Percentiles rank a stretch among this genome's conserved stretches.
These are phyloP conservation scores for Pelargonium fulgidum DNA, from an alignment of 441 rosid genomes.

Conservation along the genomic window DNA sequence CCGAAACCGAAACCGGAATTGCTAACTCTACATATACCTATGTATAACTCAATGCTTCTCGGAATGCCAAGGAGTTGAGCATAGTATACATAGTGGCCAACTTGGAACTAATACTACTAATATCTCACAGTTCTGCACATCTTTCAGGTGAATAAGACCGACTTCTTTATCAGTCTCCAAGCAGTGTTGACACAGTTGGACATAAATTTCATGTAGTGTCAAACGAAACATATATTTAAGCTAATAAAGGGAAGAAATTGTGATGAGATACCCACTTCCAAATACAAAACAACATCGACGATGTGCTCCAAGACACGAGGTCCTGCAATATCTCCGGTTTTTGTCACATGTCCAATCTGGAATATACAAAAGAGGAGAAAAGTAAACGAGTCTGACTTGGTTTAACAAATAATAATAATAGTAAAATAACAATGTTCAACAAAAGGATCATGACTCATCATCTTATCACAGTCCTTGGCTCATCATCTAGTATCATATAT, in stretches of 20 bases:
- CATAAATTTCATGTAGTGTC: not conserved
- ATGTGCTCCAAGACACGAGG: conserved; percentile 98
- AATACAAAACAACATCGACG: conserved; percentile 86
- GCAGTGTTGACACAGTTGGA: no score
- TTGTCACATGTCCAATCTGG: conserved; percentile 90
- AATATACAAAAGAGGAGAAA: conserved; percentile 19
- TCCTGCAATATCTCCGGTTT: conserved; percentile 92
- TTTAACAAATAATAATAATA: not conserved
- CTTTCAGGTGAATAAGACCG: no score
- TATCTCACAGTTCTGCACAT: no score
- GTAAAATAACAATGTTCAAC: not conserved
- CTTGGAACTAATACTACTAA: no score
- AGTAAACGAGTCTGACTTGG: conserved; percentile 3
- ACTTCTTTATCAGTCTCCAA: no score
- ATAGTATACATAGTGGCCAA: no score
- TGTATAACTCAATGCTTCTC: no score
- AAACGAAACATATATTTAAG: not conserved
- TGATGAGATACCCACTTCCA: conserved; percentile 66
- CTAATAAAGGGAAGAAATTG: conserved; percentile 10
- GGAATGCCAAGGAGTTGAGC: no score
- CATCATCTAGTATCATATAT: no score
- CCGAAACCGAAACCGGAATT: no score
- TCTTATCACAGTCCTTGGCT: not conserved
- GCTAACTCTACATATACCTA: no score
- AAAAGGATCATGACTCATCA: not conserved